Conservation (phyloP, 768 basidiomycete species). For the Amanita fuliginea region DNA sequence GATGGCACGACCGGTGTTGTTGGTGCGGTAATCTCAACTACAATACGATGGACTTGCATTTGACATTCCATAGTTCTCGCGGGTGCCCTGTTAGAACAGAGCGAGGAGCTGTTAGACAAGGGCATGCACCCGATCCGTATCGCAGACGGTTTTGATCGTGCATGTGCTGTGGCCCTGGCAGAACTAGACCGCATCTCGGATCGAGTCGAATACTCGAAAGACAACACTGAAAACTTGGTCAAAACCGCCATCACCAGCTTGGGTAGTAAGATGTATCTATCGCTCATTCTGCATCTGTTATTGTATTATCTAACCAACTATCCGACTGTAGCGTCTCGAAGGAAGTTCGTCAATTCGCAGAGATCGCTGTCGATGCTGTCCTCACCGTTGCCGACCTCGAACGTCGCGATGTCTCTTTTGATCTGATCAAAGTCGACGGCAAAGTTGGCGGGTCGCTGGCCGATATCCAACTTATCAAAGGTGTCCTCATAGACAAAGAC, state of each 20-base stretch:
- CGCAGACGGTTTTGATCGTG: conserved; percentile 96
- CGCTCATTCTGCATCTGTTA: neutral
- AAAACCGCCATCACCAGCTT: conserved; percentile 95
- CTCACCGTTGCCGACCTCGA: conserved; percentile 91
- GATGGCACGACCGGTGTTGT: conserved; percentile 99
- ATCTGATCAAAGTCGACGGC: conserved; percentile 97
- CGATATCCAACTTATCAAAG: conserved; percentile 90
- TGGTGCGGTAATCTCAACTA: conserved; percentile 40
- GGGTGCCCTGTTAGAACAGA: conserved; percentile 93
- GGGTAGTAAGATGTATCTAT: conserved; percentile 86
- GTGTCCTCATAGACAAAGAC: conserved; percentile 98
- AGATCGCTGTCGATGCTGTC: conserved; percentile 97
- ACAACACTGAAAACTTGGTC: conserved; percentile 78
- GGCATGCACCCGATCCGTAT: conserved; percentile 99
- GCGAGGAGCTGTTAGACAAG: conserved; percentile 93
- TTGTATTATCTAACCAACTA: neutral
- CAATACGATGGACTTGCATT: conserved; percentile 2
- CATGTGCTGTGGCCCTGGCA: conserved; percentile 82
- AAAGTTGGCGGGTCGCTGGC: conserved; percentile 97
- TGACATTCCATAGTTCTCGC: conserved; percentile 60
- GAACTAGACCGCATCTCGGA: conserved; percentile 90
- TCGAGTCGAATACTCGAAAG: conserved; percentile 72
- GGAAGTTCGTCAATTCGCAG: conserved; percentile 89
- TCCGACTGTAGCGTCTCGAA: conserved; percentile 73
- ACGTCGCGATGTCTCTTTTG: conserved; percentile 91